Evolutionary conservation across 2,329 filamentous ascomycete genomes (phyloP), one percentile per base, ranked within the genome.

Genomic region (Aspergillus ruber): DNA sequence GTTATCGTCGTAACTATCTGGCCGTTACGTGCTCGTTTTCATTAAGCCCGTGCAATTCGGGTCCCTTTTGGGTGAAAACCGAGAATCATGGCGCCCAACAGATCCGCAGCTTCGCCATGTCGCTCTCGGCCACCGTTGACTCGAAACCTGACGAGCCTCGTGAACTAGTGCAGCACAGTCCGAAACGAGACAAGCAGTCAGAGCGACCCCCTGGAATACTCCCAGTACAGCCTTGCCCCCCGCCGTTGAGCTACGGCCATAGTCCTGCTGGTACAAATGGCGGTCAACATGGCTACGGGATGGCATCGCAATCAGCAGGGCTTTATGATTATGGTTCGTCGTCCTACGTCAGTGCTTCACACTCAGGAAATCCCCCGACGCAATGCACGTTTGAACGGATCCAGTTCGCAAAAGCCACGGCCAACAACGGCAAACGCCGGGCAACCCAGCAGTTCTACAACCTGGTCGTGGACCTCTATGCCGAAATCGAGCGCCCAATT

Each of bases 361-460:
- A 69, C 25, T 54, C 64, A 6, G 61, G 66, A 39, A 59, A 69
- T 33, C 62, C 64, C 9, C 71, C 71, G 1, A 68, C 66, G 6
- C 73, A 75, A n/a, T 79, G 84, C 49, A 79, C 76, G 0, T 96
- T 94, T 63, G 90, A 95, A 63, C 83, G 90, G 9, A 93, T 95
- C 44, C 90, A 95, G 59, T 96, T 95, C 78, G 94, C 95, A 66
- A 88, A 88, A 55, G 90, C 90, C 1, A 95, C 90, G 0, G 88
- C 89, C 20, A 96, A 95, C 71, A 96, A 96, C 56, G 90, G 90
- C 42, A 95, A 95, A 67, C 79, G 90, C 56, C 78, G 90, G 48
- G 90, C 90, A 1, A 88, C 90, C 15, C 90, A 96, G 63, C 90
- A 95, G 59, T 95, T 90, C 66, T 95, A 94, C 61, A 88, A 93